phyloP scores from a whole-genome alignment of 2,329 filamentous ascomycete species.

The Cercospora zeae-maydis region DNA sequence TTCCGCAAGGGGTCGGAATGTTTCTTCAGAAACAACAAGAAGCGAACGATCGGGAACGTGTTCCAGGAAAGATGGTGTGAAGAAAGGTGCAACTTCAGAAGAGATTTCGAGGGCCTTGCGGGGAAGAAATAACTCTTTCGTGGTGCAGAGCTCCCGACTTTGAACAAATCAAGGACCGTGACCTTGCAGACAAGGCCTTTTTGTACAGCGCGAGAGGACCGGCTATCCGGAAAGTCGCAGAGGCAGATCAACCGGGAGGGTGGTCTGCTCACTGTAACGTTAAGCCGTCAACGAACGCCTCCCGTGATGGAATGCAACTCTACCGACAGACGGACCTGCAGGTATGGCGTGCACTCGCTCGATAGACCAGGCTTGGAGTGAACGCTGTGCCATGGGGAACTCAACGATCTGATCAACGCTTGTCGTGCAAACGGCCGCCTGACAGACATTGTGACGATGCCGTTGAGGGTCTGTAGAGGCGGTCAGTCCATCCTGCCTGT shows the following conservation, averaged over 20 bases:
- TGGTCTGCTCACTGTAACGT: constrained; percentile 24
- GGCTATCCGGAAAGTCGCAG: constrained; percentile 23
- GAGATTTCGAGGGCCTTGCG: constrained; percentile 24
- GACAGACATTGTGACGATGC: constrained; percentile 19
- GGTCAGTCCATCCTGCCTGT: constrained; percentile 25
- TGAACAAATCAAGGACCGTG: constrained; percentile 17
- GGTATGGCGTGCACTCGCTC: constrained; percentile 7
- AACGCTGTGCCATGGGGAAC: constrained; percentile 14
- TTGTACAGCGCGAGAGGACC: constrained; percentile 27
- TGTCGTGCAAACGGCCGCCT: constrained; percentile 3
- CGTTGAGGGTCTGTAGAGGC: constrained; percentile 17
- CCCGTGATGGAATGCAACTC: constrained; percentile 32
- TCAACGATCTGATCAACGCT: constrained; percentile 17
- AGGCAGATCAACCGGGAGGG: constrained; percentile 12
- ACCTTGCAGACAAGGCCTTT: constrained; percentile 26
- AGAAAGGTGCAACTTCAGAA: constrained; percentile 18
- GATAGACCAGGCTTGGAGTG: constrained; percentile 10
- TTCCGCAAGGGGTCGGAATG: constrained; percentile 28
- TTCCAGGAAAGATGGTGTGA: constrained; percentile 26
- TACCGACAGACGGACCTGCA: constrained; percentile 15
- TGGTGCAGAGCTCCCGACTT: constrained; percentile 21
- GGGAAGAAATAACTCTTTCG: constrained; percentile 30
- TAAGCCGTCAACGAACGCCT: constrained; percentile 29
- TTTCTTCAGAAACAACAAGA: constrained; percentile 15
- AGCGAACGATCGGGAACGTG: constrained; percentile 10